Base-by-base conservation (phyloP, 257 asterid species). In the Penstemon barbatus region DNA sequence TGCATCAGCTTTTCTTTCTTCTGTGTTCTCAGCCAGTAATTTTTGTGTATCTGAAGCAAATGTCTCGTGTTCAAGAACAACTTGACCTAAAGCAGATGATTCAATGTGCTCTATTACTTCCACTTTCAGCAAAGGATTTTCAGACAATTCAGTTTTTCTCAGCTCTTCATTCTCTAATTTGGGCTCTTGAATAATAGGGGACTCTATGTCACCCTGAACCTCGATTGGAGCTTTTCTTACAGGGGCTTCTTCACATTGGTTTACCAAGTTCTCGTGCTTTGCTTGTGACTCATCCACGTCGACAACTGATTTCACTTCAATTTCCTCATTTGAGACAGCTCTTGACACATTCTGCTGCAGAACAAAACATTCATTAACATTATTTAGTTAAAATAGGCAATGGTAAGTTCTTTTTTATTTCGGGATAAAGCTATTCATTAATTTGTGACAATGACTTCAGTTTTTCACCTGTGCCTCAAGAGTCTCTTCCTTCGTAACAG, bases 381-480 rank as follows among this genome's bases (percentile, higher is more conserved):
- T 64, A 37, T 63, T 18, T 43, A 71, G 15, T 40, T 5, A 62
- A 61, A 7, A 54, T 39, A 49, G 53, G 25, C 18, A 41, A 37
- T 45, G 5, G 59, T 9, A 37, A 33, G 59, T 4, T 70, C 4
- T 15, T 11, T 63, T 51, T 58, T 49, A 33, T 25, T 25, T 25
- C 4, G 60, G 4, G 13, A 33, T 38, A 65, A 19, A 15, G 38
- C 25, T 18, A 33, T 51, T 33, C 25, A 40, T 72, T 15, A 61
- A 3, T 15, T 15, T 50, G 66, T 42, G 54, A 10, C 10, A 3
- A 49, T 49, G 41, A 33, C 60, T 12, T 58, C 53, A 68, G 59
- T 66, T 53, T 70, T 13, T 66, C 61, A 80, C 81, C 81, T 75
- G 77, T 62, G 18, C 67, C 55, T 66, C 71, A 38, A 36, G 12